A percentile compares a stretch with the other conserved stretches of the same genome.
phyloP scores from a whole-genome alignment of 768 basidiomycete species.

The Tricholoma terreum region DNA sequence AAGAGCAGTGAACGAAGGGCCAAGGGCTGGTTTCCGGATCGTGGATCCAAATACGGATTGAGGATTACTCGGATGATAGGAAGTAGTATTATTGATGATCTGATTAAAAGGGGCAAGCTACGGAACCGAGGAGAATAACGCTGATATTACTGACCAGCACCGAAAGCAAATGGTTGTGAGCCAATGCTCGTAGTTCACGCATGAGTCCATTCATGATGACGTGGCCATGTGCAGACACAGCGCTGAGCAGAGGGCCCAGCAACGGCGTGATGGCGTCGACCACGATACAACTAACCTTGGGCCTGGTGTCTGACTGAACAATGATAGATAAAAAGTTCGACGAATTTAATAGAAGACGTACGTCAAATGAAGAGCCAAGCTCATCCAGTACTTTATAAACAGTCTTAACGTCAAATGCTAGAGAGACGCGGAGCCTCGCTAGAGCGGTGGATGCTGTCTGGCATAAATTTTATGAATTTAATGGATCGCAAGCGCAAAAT shows the following conservation, averaged over 20 bases:
- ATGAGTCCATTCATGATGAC: slow-evolving; percentile 71
- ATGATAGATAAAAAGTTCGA: background rate
- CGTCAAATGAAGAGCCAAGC: slow-evolving; percentile 28
- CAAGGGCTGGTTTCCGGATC: slow-evolving; percentile 65
- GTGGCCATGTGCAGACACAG: slow-evolving; percentile 71
- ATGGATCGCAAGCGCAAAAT: background rate
- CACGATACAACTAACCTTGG: slow-evolving; percentile 46
- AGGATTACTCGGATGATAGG: slow-evolving; percentile 14
- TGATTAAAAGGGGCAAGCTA: slow-evolving; percentile 21
- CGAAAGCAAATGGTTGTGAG: slow-evolving; percentile 41
- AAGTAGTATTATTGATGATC: slow-evolving; percentile 61
- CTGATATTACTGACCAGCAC: slow-evolving; percentile 47
- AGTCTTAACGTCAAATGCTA: slow-evolving; percentile 57
- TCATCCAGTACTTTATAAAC: slow-evolving; percentile 49
- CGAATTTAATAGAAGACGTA: slow-evolving; percentile 11
- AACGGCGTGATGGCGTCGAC: slow-evolving; percentile 67
- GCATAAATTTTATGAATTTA: slow-evolving; percentile 6
- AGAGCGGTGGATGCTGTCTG: slow-evolving; percentile 34
- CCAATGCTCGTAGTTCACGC: slow-evolving; percentile 53
- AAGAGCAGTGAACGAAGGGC: slow-evolving; percentile 70
- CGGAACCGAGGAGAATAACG: slow-evolving; percentile 12
- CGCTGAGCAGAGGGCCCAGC: slow-evolving; percentile 59
- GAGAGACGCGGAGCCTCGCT: slow-evolving; percentile 56
- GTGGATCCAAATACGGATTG: slow-evolving; percentile 15
- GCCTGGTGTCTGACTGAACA: slow-evolving; percentile 11